Percentiles rank a stretch among this genome's conserved stretches.
phyloP scores from a whole-genome alignment of 345 rosid genomes.

The Acer yangbiense region DNA sequence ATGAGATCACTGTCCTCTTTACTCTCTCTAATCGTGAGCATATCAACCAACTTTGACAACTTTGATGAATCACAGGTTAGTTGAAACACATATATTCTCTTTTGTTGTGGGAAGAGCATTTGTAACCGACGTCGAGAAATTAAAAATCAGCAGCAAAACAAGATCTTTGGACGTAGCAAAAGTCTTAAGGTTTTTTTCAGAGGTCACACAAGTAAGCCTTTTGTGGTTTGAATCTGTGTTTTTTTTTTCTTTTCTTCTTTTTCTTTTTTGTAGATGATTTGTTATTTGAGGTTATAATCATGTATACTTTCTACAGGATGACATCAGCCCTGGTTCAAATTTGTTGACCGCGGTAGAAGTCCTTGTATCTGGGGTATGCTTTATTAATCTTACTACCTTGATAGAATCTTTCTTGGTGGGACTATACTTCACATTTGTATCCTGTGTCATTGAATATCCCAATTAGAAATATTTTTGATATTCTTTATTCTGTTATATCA shows the following conservation, averaged over 20 bases:
- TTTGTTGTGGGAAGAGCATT: constrained; percentile 99
- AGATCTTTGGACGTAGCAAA: constrained; percentile 75
- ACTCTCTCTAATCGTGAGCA: constrained; percentile 19
- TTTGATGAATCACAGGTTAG: constrained; percentile 76
- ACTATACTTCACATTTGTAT: background rate
- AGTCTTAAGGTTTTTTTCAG: constrained; percentile 78
- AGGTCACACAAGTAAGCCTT: constrained; percentile 70
- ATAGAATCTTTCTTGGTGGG: background rate
- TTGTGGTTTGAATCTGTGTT: constrained; percentile 20
- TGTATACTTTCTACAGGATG: constrained; percentile 65
- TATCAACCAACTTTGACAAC: constrained; percentile 32
- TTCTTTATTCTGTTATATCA: background rate
- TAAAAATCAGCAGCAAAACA: constrained; percentile 92
- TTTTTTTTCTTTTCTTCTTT: constrained; percentile 6
- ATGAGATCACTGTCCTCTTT: constrained; percentile 15
- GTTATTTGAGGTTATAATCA: constrained; percentile 24
- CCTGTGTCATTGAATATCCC: background rate
- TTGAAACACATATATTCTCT: constrained; percentile 97
- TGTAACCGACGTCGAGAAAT: constrained; percentile 96
- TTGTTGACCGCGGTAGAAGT: constrained; percentile 89
- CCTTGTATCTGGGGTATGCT: constrained; percentile 90
- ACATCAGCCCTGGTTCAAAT: constrained; percentile 85
- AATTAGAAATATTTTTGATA: background rate
- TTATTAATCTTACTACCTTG: constrained; percentile 22
- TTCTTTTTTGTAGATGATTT: constrained; percentile 17